phyloP scores from a whole-genome alignment of 2,329 filamentous ascomycete species.

The Neofusicoccum sp. region DNA sequence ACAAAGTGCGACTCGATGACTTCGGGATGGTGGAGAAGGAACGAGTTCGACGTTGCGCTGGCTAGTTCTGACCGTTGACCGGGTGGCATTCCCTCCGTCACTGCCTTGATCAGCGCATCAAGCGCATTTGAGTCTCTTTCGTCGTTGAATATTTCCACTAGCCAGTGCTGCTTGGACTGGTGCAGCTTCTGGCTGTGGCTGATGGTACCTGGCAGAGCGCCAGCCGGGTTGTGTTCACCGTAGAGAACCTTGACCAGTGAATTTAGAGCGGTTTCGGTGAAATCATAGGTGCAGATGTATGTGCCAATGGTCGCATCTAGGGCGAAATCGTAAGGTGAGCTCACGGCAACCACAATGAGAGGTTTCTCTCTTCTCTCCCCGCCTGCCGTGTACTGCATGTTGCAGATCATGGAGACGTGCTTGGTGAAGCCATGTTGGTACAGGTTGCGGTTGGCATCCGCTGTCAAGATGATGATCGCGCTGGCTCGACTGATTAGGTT shows the following conservation, averaged over 20 bases:
- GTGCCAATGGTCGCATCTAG: constrained; percentile 89
- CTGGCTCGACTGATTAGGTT: constrained; percentile 87
- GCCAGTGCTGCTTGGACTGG: constrained; percentile 92
- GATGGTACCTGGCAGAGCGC: constrained; percentile 68
- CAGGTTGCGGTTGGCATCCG: constrained; percentile 89
- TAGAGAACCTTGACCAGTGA: constrained; percentile 83
- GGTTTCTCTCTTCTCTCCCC: constrained; percentile 79
- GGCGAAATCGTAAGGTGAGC: constrained; percentile 94
- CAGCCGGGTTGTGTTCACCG: constrained; percentile 66
- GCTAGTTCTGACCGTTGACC: constrained; percentile 70
- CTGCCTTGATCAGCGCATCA: constrained; percentile 71
- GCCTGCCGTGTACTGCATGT: constrained; percentile 70
- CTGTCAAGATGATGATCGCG: constrained; percentile 87
- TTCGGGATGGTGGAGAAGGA: constrained; percentile 70
- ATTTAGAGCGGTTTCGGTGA: constrained; percentile 87
- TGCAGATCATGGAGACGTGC: constrained; percentile 94
- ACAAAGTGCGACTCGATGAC: constrained; percentile 87
- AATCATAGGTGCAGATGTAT: constrained; percentile 95
- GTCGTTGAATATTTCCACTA: constrained; percentile 85
- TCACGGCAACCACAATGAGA: constrained; percentile 87
- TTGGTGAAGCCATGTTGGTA: constrained; percentile 96
- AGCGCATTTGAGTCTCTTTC: constrained; percentile 74
- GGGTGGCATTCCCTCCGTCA: constrained; percentile 67
- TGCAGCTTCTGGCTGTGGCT: constrained; percentile 84
- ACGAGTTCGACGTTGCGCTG: constrained; percentile 71